A percentile compares a stretch with the other conserved stretches of the same genome.
Evolutionary conservation across 2,329 filamentous ascomycete genomes (phyloP).

Genomic region (Sporothrix curviconia): DNA sequence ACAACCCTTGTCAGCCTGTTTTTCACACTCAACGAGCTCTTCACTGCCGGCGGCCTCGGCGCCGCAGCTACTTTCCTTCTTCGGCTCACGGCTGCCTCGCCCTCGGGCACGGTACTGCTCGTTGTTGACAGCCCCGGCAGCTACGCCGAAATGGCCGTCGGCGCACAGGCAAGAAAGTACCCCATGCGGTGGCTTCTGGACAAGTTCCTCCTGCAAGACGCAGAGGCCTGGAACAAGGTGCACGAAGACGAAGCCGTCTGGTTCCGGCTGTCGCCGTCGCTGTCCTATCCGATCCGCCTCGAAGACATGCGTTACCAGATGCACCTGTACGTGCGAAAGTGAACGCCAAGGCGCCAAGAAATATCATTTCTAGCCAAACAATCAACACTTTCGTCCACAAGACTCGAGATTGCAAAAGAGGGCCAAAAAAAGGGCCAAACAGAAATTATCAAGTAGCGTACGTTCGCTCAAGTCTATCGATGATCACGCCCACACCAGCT

Average conservation of each 20-base stretch:
- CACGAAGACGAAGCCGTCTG: conserved; percentile 71
- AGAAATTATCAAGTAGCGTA: conserved; percentile 1
- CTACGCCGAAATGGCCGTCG: conserved; percentile 76
- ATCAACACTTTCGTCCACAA: no score
- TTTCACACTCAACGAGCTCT: conserved; percentile 95
- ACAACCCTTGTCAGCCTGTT: conserved; percentile 68
- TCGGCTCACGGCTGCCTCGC: conserved; percentile 53
- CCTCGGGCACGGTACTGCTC: conserved; percentile 60
- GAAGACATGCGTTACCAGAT: conserved; percentile 96
- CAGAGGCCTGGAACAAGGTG: conserved; percentile 62
- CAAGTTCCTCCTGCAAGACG: conserved; percentile 58
- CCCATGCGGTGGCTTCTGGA: conserved; percentile 93
- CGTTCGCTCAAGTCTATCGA: neutral
- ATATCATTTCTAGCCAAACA: no score
- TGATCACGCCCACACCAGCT: conserved; percentile 69
- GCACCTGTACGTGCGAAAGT: conserved; percentile 61
- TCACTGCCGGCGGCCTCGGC: conserved; percentile 64
- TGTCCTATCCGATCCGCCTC: conserved; percentile 76
- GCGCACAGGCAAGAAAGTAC: conserved; percentile 59
- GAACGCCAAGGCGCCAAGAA: no score
- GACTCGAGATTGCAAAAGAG: no score
- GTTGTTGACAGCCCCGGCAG: conserved; percentile 91
- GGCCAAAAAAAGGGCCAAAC: neutral
- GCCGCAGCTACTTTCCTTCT: conserved; percentile 73
- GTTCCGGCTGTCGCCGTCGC: conserved; percentile 64